Evolutionary conservation across 805 yeast genomes (phyloP), one percentile per base, ranked within the genome.

Genomic region (Yamadazyma kitorensis): DNA sequence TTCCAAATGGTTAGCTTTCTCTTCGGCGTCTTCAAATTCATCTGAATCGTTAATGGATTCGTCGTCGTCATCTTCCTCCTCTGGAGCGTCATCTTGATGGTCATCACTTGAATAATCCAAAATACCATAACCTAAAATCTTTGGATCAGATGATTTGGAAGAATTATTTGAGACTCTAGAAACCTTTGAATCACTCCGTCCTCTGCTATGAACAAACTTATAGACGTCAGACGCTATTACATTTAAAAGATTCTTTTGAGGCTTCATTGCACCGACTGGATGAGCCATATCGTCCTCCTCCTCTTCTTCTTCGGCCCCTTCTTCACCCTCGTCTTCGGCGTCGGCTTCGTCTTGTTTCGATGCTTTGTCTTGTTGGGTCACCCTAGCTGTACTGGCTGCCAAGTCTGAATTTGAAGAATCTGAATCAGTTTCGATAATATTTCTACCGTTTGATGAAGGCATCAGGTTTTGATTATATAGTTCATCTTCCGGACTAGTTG

Each of bases 231-330:
- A 44, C 13, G 65, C 49, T 5, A 65, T 37, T 29, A 59, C 40
- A 39, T 53, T 50, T 18, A 60, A 35, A 16, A 63, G 48, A 27
- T 54, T 52, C 28, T 49, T 51, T 28, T 47, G 55, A 7, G 57
- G 52, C 14, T 43, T 43, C 32, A 43, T 39, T 8, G 49, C 57
- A 7, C 48, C 52, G 2, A 48, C 40, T 1, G 59, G 51, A 5
- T 26, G 31, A 1, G 66, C 68, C 13, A 48, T 43, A 34, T 63
- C 69, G 6, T 45, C 44, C 6, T 59, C 66, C 4, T 54, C 63
- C 4, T 42, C 30, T 36, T 48, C 13, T 12, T 27, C 10, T 6
- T 29, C 25, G 2, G 64, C 65, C 8, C 44, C 40, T n/a, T 6
- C 4, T 4, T 13, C 29, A 4, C 15, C 18, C n/a, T 31, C 17